Percentiles rank a stretch among this genome's conserved stretches.
Conservation (phyloP, 2,329 filamentous ascomycete species). For the Cercospora zeae-maydis region DNA sequence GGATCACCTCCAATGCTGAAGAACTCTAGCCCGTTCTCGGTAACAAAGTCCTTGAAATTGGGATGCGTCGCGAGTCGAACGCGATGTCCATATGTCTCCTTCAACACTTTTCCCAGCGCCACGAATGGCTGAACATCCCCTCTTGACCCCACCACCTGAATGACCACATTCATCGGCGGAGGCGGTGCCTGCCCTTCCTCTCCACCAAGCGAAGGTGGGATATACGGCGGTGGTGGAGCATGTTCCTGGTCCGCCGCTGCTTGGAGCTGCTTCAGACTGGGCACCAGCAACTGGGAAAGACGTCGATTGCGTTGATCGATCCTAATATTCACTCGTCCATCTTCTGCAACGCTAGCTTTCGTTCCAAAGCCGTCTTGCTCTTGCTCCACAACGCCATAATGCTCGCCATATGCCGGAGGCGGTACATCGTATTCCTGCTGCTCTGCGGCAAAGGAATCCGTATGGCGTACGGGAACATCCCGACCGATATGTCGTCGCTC, state of each 20-base stretch:
- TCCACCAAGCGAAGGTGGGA: constrained; percentile 69
- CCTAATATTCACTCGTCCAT: constrained; percentile 75
- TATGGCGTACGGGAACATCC: constrained; percentile 24
- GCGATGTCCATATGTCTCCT: constrained; percentile 48
- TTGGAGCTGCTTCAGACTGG: constrained; percentile 58
- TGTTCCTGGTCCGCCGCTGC: constrained; percentile 47
- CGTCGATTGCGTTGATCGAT: constrained; percentile 68
- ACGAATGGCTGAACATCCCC: constrained; percentile 52
- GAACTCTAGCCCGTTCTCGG: constrained; percentile 50
- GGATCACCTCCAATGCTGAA: constrained; percentile 52
- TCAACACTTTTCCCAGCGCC: constrained; percentile 48
- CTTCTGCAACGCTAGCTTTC: constrained; percentile 48
- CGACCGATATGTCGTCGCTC: constrained; percentile 29
- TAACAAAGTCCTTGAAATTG: constrained; percentile 49
- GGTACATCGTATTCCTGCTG: constrained; percentile 30
- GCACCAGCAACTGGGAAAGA: constrained; percentile 64
- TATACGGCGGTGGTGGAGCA: constrained; percentile 61
- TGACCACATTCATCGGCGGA: constrained; percentile 48
- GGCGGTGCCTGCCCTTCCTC: constrained; percentile 55
- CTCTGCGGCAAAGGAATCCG: constrained; percentile 9
- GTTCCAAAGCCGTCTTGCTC: constrained; percentile 41
- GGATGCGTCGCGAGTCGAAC: constrained; percentile 50
- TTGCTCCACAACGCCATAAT: constrained; percentile 38
- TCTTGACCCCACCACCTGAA: constrained; percentile 49
- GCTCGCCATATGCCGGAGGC: constrained; percentile 41